phyloP scores from a whole-genome alignment of 2,329 filamentous ascomycete genomes.

The Stagonosporopsis tanaceti region DNA sequence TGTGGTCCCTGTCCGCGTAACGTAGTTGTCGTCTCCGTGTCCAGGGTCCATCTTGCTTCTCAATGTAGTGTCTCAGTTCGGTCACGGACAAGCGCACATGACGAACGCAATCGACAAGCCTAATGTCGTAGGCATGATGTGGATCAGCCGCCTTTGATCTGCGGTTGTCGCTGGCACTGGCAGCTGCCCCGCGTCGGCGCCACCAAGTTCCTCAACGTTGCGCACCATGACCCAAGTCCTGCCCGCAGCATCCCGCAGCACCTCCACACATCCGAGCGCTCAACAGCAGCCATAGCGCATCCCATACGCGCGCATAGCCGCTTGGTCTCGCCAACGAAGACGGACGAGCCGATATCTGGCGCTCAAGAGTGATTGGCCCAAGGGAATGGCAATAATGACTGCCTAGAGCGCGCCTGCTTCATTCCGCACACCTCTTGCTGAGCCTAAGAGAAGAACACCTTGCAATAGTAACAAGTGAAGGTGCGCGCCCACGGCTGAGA shows the following conservation, averaged over 20 bases:
- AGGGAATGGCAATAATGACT: slow-evolving; percentile 15
- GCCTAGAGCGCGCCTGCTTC: slow-evolving; percentile 26
- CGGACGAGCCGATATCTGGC: slow-evolving; percentile 7
- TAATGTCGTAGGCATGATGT: slow-evolving; percentile 3
- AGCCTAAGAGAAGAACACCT: not conserved
- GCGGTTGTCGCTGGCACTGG: not conserved
- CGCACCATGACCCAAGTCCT: slow-evolving; percentile 27
- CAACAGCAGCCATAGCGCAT: slow-evolving; percentile 48
- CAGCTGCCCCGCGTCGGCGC: slow-evolving; percentile 25
- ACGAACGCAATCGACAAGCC: not conserved
- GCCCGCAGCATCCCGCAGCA: slow-evolving; percentile 24
- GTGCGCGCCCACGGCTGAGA: slow-evolving; percentile 9
- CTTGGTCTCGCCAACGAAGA: slow-evolving; percentile 19
- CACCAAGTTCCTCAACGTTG: slow-evolving; percentile 27
- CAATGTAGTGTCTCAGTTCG: not conserved
- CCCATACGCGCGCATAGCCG: slow-evolving; percentile 27
- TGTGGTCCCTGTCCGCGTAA: not conserved
- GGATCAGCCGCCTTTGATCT: slow-evolving; percentile 6
- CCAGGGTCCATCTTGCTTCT: not conserved
- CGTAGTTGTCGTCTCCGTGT: not conserved
- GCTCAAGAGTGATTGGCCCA: not conserved
- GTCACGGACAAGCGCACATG: not conserved
- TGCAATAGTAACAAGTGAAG: slow-evolving; percentile 9
- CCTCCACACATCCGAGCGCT: slow-evolving; percentile 39
- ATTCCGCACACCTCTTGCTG: slow-evolving; percentile 17